Evolutionary conservation across 179 eudicot species (phyloP).

Genomic region (Pouteria campechiana): DNA sequence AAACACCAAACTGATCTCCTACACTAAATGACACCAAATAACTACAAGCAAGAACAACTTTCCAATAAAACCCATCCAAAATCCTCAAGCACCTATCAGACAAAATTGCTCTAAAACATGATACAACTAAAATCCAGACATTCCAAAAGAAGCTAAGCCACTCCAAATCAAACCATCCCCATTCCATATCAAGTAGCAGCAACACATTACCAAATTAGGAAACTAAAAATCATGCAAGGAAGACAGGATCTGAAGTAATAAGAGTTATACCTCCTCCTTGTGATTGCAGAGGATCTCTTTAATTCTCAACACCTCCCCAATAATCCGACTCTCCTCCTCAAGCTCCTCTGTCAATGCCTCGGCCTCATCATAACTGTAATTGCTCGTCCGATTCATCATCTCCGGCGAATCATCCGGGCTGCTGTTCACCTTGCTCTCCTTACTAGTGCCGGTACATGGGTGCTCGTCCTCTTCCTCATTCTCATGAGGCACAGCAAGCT

Average conservation of each 20-base stretch:
- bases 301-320: slow-evolving; percentile 76
- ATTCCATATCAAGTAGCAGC: neutral
- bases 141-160: neutral
- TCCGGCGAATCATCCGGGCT: slow-evolving; percentile 23
- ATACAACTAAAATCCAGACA: neutral
- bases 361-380: slow-evolving; percentile 59
- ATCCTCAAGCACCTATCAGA: too few relatives aligned
- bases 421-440: slow-evolving; percentile 60
- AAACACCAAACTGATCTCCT: too few relatives aligned
- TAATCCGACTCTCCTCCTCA: slow-evolving; percentile 48
- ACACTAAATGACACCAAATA: too few relatives aligned
- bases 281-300: slow-evolving; percentile 47
- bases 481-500: slow-evolving; percentile 30
- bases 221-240: neutral
- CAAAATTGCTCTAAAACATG: neutral
- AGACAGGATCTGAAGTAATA: too few relatives aligned
- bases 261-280: slow-evolving; percentile 57
- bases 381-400: slow-evolving; percentile 30
- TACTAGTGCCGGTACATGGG: slow-evolving; percentile 27
- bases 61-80: too few relatives aligned
- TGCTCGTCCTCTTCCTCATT: slow-evolving; percentile 13
- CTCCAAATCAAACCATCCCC: neutral
- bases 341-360: slow-evolving; percentile 87
- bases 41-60: too few relatives aligned
- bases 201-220: neutral